Base-by-base conservation (phyloP, 1,139 yeast genomes). In the Pneumocystis murina region DNA sequence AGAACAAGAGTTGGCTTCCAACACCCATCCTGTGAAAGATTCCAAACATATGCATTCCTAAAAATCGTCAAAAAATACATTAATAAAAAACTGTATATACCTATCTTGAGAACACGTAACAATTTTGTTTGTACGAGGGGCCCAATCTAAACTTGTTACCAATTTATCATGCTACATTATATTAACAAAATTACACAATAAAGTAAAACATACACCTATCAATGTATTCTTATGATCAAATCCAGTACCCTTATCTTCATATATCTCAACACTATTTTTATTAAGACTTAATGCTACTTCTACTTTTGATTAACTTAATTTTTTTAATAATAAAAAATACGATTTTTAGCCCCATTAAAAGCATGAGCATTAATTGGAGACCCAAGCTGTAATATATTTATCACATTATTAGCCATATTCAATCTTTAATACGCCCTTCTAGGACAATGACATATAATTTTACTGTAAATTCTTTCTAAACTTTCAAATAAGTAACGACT, bases 11-110 rank as follows among this genome's bases (percentile, higher is more conserved):
- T 91, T 61, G 97, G 96, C 77, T 87, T 90, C 75, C 84, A 81
- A 3, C 85, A 85, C 71, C 81, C 83, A 63, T 72, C 66, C 17
- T 65, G 40, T 74, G 80, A 77, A 63, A 86, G 86, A 68, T 88
- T 92, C 97, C 97, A 92, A 20, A 94, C 99, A 70, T 91, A 82
- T 5, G 98, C 98, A 71, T 94, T 94, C 75, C 99, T 48, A 48
- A 48, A 48, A 12, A 10, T n/a, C 14, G 24, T 48, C 28, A 48
- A 48, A 48, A 43, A 24, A 12, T 48, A 10, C 16, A 24, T 48
- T 48, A 6, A 20, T 24, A 12, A 48, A 24, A 48, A 24, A 12
- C 14, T 20, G 10, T 48, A 48, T 14, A 48, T 24, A 48, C 55
- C 55, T 82, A 75, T 94, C 99, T 76, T 94, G 97, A 4, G 98